A percentile compares a stretch with the other conserved stretches of the same genome.
phyloP scores from a whole-genome alignment of 768 basidiomycete genomes.

The Ramaria rubella region DNA sequence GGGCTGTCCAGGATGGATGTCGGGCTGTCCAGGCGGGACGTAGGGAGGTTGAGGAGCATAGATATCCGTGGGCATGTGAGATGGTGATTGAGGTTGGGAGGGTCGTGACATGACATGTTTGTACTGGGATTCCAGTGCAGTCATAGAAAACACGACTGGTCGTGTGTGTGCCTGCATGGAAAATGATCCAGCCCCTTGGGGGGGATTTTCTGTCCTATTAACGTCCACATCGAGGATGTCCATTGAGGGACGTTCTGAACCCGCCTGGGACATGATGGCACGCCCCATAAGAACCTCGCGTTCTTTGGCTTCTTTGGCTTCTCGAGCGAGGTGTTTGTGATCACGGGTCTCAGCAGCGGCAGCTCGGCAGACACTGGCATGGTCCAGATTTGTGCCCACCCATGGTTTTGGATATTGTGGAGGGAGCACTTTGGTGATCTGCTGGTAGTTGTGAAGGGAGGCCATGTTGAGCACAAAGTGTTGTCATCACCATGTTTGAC shows the following conservation, averaged over 20 bases:
- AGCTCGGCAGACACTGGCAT: neutral
- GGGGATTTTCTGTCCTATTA: neutral
- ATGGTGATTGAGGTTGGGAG: neutral
- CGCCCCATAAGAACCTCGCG: neutral
- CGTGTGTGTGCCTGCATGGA: neutral
- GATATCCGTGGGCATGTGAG: no score
- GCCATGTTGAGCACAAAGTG: neutral
- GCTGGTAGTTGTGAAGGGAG: neutral
- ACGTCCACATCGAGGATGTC: neutral
- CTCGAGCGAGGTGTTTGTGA: neutral
- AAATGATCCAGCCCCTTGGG: neutral
- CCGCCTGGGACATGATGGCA: neutral
- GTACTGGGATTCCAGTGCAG: no score
- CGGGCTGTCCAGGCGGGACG: no score
- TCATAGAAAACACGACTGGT: neutral
- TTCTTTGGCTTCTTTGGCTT: neutral
- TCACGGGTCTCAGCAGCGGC: neutral
- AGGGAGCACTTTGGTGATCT: neutral
- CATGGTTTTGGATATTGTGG: neutral
- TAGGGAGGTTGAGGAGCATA: no score
- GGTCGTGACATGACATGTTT: neutral
- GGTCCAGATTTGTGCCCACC: neutral
- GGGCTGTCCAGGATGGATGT: no score
- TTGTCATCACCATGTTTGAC: neutral
- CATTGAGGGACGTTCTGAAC: neutral